These are phyloP conservation scores for Hyphopichia buzzinii DNA, from an alignment of 1,139 yeast species.

Conservation along the genomic window DNA sequence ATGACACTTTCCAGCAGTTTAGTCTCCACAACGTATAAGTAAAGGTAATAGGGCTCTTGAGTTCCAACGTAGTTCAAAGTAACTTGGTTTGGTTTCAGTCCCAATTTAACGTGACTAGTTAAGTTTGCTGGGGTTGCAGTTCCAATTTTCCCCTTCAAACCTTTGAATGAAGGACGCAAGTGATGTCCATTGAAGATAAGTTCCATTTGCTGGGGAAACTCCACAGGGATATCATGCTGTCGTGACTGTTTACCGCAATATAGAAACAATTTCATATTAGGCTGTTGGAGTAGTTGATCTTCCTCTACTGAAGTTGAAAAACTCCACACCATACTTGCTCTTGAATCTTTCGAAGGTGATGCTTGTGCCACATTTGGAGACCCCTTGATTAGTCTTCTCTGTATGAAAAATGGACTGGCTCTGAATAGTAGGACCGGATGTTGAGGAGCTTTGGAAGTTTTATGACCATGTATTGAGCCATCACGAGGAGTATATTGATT, in stretches of 20 bases:
- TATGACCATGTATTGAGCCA: too few relatives aligned
- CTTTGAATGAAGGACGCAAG: slow-evolving; percentile 52
- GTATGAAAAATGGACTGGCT: slow-evolving; percentile 51
- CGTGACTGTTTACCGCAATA: slow-evolving; percentile 42
- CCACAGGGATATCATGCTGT: slow-evolving; percentile 39
- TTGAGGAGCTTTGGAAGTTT: slow-evolving; percentile 7
- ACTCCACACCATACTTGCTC: slow-evolving; percentile 6
- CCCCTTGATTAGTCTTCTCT: slow-evolving; percentile 43
- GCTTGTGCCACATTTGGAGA: slow-evolving; percentile 38
- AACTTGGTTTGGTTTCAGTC: slow-evolving; percentile 36
- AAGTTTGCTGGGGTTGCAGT: slow-evolving; percentile 69
- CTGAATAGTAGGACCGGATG: slow-evolving; percentile 27
- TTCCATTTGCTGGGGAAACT: slow-evolving; percentile 61
- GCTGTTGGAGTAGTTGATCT: slow-evolving; percentile 24
- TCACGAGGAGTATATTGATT: slow-evolving; percentile 9
- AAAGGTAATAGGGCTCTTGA: slow-evolving; percentile 41
- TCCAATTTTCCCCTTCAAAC: slow-evolving; percentile 60
- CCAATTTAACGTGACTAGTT: slow-evolving; percentile 37
- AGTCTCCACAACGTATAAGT: slow-evolving; percentile 53
- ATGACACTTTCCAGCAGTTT: slow-evolving; percentile 36
- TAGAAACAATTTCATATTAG: slow-evolving; percentile 28
- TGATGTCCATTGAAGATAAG: slow-evolving; percentile 47
- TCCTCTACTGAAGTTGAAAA: slow-evolving; percentile 12
- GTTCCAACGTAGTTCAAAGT: slow-evolving; percentile 55
- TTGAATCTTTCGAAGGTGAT: slow-evolving; percentile 16